A percentile compares a stretch with the other conserved stretches of the same genome.
Evolutionary conservation across 2,329 filamentous ascomycete genomes (phyloP).

Genomic region (Colletotrichum kahawae): DNA sequence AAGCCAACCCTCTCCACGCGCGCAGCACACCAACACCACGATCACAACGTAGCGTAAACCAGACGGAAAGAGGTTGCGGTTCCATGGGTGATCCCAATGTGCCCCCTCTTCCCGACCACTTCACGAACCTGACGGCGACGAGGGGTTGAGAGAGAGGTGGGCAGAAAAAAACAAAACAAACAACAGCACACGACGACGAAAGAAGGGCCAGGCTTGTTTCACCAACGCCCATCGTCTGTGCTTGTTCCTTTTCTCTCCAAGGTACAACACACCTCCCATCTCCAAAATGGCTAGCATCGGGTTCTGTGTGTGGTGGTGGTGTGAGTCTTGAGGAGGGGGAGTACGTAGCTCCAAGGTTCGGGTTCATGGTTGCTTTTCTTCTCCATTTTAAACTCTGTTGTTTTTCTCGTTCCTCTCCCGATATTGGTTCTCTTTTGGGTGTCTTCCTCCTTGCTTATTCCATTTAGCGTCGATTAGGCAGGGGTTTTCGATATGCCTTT

Average conservation of each 20-base stretch:
- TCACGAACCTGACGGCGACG: background rate
- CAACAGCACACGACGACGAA: background rate
- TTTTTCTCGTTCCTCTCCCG: background rate
- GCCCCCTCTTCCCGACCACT: background rate
- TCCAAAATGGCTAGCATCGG: background rate
- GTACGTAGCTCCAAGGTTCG: background rate
- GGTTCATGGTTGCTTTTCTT: conserved; percentile 2
- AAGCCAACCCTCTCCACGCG: background rate
- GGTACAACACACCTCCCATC: background rate
- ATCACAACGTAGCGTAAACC: background rate
- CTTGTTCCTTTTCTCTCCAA: background rate
- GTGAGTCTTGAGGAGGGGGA: background rate
- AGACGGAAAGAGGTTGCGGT: background rate
- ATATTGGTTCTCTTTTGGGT: background rate
- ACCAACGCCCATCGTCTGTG: background rate
- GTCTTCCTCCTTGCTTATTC: background rate
- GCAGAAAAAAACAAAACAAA: background rate
- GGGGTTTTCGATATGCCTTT: background rate
- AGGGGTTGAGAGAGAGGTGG: background rate
- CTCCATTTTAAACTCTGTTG: conserved; percentile 1
- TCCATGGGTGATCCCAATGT: conserved; percentile 8
- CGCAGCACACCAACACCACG: background rate
- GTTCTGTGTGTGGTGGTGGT: background rate
- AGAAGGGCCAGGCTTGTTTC: background rate
- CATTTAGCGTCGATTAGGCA: conserved; percentile 5